These are phyloP conservation scores for Exophiala aquamarina DNA, from an alignment of 2,329 filamentous ascomycete genomes.

Conservation along the genomic window DNA sequence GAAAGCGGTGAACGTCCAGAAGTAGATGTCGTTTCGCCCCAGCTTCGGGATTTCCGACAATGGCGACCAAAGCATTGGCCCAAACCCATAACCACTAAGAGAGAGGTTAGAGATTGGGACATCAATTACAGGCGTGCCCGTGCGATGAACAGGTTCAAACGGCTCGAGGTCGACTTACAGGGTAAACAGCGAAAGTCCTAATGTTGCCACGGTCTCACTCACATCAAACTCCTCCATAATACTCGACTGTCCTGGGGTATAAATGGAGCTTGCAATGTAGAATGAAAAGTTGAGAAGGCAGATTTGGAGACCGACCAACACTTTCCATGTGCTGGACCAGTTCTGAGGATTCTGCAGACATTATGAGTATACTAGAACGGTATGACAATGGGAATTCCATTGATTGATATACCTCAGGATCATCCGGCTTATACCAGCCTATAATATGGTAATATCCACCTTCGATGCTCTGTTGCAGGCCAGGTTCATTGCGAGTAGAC, in stretches of 20 bases:
- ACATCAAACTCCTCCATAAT: constrained; percentile 47
- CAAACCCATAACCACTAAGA: constrained; percentile 47
- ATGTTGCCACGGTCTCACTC: constrained; percentile 44
- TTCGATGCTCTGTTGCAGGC: no score
- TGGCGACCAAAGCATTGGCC: constrained; percentile 46
- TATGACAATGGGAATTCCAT: no score
- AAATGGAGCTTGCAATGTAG: constrained; percentile 55
- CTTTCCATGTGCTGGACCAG: constrained; percentile 45
- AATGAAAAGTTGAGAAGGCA: constrained; percentile 51
- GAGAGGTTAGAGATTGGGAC: no score
- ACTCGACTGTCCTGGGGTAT: constrained; percentile 44
- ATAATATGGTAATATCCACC: not conserved
- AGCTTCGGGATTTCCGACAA: constrained; percentile 52
- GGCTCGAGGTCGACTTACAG: no score
- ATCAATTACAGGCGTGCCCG: no score
- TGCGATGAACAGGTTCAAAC: no score
- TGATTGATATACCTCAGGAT: not conserved
- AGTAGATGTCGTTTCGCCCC: constrained; percentile 51
- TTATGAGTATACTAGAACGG: no score
- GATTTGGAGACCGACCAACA: constrained; percentile 48
- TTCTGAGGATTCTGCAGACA: constrained; percentile 52
- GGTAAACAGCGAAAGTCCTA: constrained; percentile 53
- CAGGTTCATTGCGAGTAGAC: no score
- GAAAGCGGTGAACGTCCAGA: constrained; percentile 50
- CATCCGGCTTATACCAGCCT: not conserved